Evolutionary conservation across 164 flowering plant genomes (phyloP).

Genomic region (Stephania cephalantha): DNA sequence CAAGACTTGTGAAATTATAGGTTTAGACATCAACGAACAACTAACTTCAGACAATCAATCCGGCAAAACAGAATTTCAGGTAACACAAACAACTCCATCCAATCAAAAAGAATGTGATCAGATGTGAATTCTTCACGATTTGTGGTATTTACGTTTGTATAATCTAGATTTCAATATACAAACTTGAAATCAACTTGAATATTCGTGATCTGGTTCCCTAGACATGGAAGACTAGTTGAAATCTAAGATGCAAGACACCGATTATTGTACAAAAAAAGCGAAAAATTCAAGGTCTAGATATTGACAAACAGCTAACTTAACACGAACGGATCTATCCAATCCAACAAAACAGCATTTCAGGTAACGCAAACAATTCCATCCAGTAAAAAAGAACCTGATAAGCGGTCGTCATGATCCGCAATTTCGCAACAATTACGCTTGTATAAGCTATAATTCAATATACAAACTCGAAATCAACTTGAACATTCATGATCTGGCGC

Average conservation of each 20-base stretch:
- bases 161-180: no score
- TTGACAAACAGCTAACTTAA: not conserved
- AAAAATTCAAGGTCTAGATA: no score
- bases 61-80: not conserved
- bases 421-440: not conserved
- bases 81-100: not conserved
- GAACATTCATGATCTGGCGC: not conserved
- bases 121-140: no score
- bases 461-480: not conserved
- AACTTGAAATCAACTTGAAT: no score
- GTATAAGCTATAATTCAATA: not conserved
- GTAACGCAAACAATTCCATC: not conserved
- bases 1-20: no score
- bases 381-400: not conserved
- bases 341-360: not conserved
- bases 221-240: no score
- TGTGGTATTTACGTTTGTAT: no score
- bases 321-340: no score
- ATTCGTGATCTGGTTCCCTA: no score
- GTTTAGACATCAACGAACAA: not conserved
- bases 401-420: not conserved
- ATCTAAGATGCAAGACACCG: no score
- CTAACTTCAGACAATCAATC: not conserved
- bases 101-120: no score
- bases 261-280: no score